phyloP scores from a whole-genome alignment of 352 stramenopile species.

The Globisporangium spiculum region DNA sequence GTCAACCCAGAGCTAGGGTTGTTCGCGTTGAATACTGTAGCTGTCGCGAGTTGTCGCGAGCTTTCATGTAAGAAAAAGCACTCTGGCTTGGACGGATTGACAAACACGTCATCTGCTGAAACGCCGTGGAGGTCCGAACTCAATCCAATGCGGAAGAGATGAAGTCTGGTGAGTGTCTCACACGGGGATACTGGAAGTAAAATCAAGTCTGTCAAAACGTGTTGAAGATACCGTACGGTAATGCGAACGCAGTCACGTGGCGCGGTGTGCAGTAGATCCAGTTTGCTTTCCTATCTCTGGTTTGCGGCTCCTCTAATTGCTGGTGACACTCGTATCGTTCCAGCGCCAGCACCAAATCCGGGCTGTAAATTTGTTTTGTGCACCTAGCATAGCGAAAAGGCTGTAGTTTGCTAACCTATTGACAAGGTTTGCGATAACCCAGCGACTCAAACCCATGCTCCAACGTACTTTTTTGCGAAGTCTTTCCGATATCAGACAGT shows the following conservation, averaged over 20 bases:
- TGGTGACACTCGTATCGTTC: not conserved
- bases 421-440: no score
- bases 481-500: no score
- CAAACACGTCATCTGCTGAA: not conserved
- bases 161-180: not conserved
- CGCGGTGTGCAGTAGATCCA: not conserved
- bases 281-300: not conserved
- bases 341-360: not conserved
- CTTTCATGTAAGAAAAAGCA: not conserved
- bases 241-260: not conserved
- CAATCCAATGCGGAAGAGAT: not conserved
- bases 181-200: not conserved
- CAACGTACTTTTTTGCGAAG: no score
- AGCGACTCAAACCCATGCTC: no score
- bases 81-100: not conserved
- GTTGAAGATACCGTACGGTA: not conserved
- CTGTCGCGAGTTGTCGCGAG: not conserved
- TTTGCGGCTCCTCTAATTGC: not conserved
- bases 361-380: no score
- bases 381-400: no score
- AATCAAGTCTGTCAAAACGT: not conserved
- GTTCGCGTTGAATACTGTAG: not conserved
- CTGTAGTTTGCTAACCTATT: no score
- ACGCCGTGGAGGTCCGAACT: not conserved
- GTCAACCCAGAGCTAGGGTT: not conserved